Evolutionary conservation across 441 rosid species (phyloP).

Genomic region (Gossypium gossypioides): DNA sequence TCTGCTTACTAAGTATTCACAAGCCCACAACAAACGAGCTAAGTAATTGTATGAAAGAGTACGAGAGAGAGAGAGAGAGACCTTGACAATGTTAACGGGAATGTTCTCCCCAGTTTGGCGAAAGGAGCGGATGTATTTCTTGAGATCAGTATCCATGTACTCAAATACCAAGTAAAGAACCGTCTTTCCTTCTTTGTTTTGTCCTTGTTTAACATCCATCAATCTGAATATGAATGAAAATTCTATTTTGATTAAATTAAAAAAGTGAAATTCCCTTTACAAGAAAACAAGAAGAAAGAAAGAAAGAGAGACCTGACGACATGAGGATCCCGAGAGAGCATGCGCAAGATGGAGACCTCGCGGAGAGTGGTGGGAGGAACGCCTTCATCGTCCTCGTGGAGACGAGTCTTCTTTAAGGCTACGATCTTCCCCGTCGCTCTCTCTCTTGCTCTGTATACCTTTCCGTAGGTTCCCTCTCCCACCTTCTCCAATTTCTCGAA

Average conservation of each 20-base stretch:
- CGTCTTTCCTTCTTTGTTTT: constrained; percentile 77
- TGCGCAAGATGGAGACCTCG: constrained; percentile 93
- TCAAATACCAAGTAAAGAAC: constrained; percentile 91
- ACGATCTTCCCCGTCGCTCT: constrained; percentile 84
- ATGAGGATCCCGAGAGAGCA: constrained; percentile 95
- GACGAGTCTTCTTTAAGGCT: constrained; percentile 94
- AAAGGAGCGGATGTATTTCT: constrained; percentile 75
- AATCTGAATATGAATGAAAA: constrained; percentile 35
- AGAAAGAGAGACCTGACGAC: constrained; percentile 48
- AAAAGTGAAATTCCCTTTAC: neutral
- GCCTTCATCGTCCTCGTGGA: constrained; percentile 97
- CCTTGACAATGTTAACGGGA: constrained; percentile 55
- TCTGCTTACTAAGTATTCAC: neutral
- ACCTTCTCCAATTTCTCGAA: constrained; percentile 97
- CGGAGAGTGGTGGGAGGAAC: constrained; percentile 98
- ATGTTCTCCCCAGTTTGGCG: constrained; percentile 47
- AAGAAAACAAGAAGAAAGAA: neutral
- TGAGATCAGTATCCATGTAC: constrained; percentile 88
- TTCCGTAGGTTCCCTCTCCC: constrained; percentile 94
- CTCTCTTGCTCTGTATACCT: constrained; percentile 89
- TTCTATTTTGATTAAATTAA: neutral
- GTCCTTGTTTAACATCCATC: constrained; percentile 87
- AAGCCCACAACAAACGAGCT: neutral
- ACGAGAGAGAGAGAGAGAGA: constrained; percentile 14
- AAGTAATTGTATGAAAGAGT: neutral